These are phyloP conservation scores for Biancaea sappan DNA, from an alignment of 306 rosid species.

Conservation along the genomic window DNA sequence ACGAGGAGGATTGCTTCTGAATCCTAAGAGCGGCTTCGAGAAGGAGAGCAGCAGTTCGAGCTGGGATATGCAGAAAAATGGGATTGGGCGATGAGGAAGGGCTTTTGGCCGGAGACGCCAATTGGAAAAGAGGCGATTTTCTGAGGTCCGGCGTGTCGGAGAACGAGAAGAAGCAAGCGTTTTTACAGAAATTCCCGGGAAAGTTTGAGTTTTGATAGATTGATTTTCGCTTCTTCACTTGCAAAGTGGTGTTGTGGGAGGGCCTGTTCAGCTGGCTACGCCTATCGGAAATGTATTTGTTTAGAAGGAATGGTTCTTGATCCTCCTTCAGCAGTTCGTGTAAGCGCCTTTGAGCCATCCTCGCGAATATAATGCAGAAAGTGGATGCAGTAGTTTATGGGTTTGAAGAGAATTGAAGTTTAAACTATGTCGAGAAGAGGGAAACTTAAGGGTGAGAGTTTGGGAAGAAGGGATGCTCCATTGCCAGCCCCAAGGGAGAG, in stretches of 20 bases:
- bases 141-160: slow-evolving; percentile 56
- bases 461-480: slow-evolving; percentile 32
- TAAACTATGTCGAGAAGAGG: slow-evolving; percentile 17
- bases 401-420: slow-evolving; percentile 36
- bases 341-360: slow-evolving; percentile 55
- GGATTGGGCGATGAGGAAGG: slow-evolving; percentile 57
- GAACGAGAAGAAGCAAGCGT: slow-evolving; percentile 62
- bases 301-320: slow-evolving; percentile 69
- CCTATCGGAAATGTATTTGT: slow-evolving; percentile 54
- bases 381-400: background rate
- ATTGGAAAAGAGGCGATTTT: slow-evolving; percentile 72
- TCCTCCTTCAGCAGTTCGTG: slow-evolving; percentile 60
- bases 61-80: slow-evolving; percentile 73
- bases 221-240: slow-evolving; percentile 42
- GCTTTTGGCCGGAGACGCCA: slow-evolving; percentile 54
- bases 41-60: slow-evolving; percentile 71
- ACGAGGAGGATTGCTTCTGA: slow-evolving; percentile 55
- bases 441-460: background rate
- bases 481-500: background rate
- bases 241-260: slow-evolving; percentile 34
- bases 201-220: slow-evolving; percentile 34
- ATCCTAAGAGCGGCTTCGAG: slow-evolving; percentile 84
- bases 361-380: slow-evolving; percentile 1
- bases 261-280: slow-evolving; percentile 44
- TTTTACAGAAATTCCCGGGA: slow-evolving; percentile 45